phyloP scores from a whole-genome alignment of 352 stramenopile genomes.

The Pythium phragmiticola region DNA sequence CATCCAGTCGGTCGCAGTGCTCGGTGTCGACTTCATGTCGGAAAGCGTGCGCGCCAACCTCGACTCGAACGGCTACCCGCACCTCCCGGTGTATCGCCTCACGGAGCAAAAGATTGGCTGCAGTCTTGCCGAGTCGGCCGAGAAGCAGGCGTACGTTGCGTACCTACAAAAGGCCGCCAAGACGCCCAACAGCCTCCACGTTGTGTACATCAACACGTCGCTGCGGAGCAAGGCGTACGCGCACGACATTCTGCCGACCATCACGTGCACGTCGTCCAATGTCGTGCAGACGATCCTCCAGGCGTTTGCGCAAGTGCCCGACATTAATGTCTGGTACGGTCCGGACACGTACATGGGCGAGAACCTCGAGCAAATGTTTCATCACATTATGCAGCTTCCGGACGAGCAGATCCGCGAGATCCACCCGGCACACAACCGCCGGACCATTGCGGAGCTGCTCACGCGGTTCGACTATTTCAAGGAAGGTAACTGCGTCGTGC shows the following conservation, averaged over 20 bases:
- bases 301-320: conserved; percentile 89
- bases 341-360: conserved; percentile 98
- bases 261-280: conserved; percentile 97
- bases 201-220: conserved; percentile 99
- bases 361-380: conserved; percentile 95
- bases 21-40: conserved; percentile 98
- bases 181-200: conserved; percentile 91
- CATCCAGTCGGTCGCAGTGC: conserved; percentile 91
- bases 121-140: conserved; percentile 93
- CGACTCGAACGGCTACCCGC: conserved; percentile 86
- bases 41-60: conserved; percentile 94
- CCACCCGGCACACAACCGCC: conserved; percentile 81
- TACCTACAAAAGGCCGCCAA: conserved; percentile 91
- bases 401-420: conserved; percentile 85
- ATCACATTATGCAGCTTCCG: conserved; percentile 70
- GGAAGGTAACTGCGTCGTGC: conserved; percentile 96
- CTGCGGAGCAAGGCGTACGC: conserved; percentile 95
- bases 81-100: conserved; percentile 95
- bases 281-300: conserved; percentile 96
- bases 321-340: conserved; percentile 91
- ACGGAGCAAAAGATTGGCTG: conserved; percentile 93
- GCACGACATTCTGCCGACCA: conserved; percentile 94
- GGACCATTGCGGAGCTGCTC: conserved; percentile 79
- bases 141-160: conserved; percentile 91
- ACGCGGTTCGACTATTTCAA: conserved; percentile 94